Base-by-base conservation (phyloP, 306 rosid genomes). In the Delonix regia region DNA sequence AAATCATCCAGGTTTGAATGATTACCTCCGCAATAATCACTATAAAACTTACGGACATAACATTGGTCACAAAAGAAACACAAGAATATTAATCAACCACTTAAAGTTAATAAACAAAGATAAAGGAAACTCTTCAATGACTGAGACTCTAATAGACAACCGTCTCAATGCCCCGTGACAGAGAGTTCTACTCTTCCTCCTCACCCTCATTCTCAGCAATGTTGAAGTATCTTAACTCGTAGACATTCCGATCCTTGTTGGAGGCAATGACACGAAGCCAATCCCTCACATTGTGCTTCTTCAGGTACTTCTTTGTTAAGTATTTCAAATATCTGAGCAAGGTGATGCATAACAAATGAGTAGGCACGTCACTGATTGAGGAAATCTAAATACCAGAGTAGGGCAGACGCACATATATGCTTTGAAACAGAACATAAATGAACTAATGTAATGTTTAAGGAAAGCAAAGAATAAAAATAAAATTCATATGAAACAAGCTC, bases 231-330 rank as follows among this genome's bases (percentile, higher is more conserved):
- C 97, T 90, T 86, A 93, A 86, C 82, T 93, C 98, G 55, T 91
- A 93, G 51, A 93, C 83, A 66, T 87, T 91, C 21, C 96, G 60
- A 75, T 93, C 98, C 85, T 94, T 94, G 94, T 94, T 94, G 65
- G 98, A 91, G 6, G 97, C 86, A 79, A 94, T 94, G 47, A 94
- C 97, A 4, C 97, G 90, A 42, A 94, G 98, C 98, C 98, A 94
- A 83, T 94, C 98, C 86, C 98, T 86, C 66, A 94, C 97, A 18
- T 94, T 94, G 84, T 93, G 95, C 83, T 93, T 93, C 87, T 93
- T 93, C 98, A 93, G 78, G 84, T 91, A 93, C 92, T 93, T 93
- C 95, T 93, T 93, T 18, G 97, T 91, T 69, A 93, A 83, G 82
- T 93, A 93, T 60, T 93, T 93, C 71, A 91, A 82, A 78, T 93